A percentile compares a stretch with the other conserved stretches of the same genome.
These are phyloP conservation scores for Kwoniella heveanensis DNA, from an alignment of 768 basidiomycete species.

Conservation along the genomic window DNA sequence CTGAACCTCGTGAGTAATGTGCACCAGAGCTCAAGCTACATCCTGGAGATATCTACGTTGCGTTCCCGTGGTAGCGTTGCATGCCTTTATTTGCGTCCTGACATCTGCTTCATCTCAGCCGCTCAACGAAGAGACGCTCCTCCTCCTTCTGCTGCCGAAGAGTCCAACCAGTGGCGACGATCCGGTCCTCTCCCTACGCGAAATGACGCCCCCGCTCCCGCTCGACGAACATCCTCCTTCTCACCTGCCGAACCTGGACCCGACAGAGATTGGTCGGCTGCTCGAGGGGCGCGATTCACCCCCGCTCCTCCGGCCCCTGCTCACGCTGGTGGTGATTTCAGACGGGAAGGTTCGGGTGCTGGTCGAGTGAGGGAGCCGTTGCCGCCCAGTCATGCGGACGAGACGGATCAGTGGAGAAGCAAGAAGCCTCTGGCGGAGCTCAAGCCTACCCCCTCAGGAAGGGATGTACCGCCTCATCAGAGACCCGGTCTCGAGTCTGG, in stretches of 20 bases:
- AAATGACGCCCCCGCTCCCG: constrained; percentile 36
- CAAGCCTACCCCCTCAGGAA: constrained; percentile 43
- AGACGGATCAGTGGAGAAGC: constrained; percentile 49
- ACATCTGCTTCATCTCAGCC: constrained; percentile 10
- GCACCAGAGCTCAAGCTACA: too few species aligned
- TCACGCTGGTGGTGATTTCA: constrained; percentile 14
- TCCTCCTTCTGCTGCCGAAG: constrained; percentile 70
- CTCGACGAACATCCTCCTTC: constrained; percentile 44
- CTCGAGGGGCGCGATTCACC: constrained; percentile 56
- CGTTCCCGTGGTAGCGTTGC: constrained; percentile 26
- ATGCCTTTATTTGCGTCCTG: not conserved
- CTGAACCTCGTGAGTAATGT: constrained; percentile 80
- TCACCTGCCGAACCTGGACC: constrained; percentile 33
- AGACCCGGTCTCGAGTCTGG: constrained; percentile 48
- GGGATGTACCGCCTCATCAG: constrained; percentile 57
- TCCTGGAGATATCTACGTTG: too few species aligned
- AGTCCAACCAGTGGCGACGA: constrained; percentile 80
- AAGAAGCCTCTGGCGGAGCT: constrained; percentile 40
- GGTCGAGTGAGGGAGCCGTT: constrained; percentile 35
- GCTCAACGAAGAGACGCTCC: constrained; percentile 57
- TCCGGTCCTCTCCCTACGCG: constrained; percentile 73
- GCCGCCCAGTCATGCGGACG: constrained; percentile 44
- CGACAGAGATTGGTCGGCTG: constrained; percentile 56
- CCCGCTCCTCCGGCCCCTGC: constrained; percentile 37
- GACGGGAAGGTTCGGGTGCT: constrained; percentile 42